Percentiles rank a stretch among this genome's conserved stretches.
Conservation (phyloP, 495 filamentous ascomycete species). For the Astrothelium subdiscretum region DNA sequence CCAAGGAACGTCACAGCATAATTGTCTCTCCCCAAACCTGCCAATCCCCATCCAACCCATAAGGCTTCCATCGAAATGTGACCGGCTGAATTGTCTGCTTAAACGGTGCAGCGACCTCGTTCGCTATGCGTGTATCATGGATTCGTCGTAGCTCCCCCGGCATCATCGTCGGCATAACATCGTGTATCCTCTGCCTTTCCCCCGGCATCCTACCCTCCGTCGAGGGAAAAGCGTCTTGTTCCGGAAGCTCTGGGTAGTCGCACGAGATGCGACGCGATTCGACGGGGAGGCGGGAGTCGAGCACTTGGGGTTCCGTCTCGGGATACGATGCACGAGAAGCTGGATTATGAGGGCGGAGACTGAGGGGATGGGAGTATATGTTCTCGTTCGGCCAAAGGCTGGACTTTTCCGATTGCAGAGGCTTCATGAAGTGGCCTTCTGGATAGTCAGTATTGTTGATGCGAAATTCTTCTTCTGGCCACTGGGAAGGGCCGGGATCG, state of each 20-base stretch:
- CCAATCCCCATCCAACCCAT: slow-evolving; percentile 9
- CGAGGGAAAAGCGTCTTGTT: not conserved
- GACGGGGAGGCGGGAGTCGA: too few relatives aligned
- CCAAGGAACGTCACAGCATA: not conserved
- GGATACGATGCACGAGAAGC: too few relatives aligned
- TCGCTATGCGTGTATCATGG: not conserved
- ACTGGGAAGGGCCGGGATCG: not conserved
- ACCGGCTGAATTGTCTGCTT: not conserved
- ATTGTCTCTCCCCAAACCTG: slow-evolving; percentile 10
- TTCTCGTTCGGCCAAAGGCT: not conserved
- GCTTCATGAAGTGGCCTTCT: not conserved
- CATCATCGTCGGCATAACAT: slow-evolving; percentile 2
- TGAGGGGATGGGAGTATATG: too few relatives aligned
- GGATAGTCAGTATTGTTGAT: not conserved
- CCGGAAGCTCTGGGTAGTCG: too few relatives aligned
- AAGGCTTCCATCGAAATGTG: slow-evolving; percentile 5
- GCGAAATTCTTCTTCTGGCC: not conserved
- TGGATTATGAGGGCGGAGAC: not conserved
- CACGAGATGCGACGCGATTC: too few relatives aligned
- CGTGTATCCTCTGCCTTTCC: slow-evolving; percentile 10
- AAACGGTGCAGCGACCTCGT: not conserved
- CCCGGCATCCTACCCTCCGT: not conserved
- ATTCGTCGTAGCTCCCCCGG: not conserved
- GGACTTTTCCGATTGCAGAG: not conserved
- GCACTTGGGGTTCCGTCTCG: too few relatives aligned